phyloP scores from a whole-genome alignment of 495 filamentous ascomycete genomes.

The Extremus antarcticus region DNA sequence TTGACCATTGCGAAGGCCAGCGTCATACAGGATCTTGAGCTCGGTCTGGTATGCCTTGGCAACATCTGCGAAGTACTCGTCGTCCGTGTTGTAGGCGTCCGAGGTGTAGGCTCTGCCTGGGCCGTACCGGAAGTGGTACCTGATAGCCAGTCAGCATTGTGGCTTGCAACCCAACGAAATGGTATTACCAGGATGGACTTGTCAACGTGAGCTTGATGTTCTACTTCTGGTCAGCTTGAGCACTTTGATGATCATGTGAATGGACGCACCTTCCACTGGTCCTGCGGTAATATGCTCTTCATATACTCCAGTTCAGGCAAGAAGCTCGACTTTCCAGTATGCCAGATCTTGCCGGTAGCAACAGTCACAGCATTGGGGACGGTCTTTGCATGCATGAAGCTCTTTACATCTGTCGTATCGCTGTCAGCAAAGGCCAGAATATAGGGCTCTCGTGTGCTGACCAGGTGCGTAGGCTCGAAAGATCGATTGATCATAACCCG shows the following conservation, averaged over 20 bases:
- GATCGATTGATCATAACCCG: conserved; percentile 25
- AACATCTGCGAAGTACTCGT: conserved; percentile 30
- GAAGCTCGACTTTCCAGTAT: conserved; percentile 25
- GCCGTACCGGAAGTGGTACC: conserved; percentile 34
- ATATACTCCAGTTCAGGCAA: conserved; percentile 27
- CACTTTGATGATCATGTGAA: not conserved
- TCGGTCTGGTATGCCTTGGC: conserved; percentile 30
- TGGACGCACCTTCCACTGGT: conserved; percentile 19
- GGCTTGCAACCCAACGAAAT: not conserved
- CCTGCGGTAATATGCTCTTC: conserved; percentile 26
- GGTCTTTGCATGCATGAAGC: conserved; percentile 29
- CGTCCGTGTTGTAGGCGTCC: conserved; percentile 27
- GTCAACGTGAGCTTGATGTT: conserved; percentile 31
- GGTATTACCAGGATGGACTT: conserved; percentile 26
- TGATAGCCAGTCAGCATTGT: not conserved
- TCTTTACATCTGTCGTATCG: conserved; percentile 22
- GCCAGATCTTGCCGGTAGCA: conserved; percentile 26
- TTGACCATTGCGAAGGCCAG: conserved; percentile 19
- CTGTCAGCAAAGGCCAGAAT: too few species aligned
- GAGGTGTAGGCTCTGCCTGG: conserved; percentile 25
- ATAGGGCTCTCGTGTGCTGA: not conserved
- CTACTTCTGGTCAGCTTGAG: not conserved
- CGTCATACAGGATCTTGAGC: conserved; percentile 22
- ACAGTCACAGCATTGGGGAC: conserved; percentile 30
- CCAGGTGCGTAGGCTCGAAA: conserved; percentile 28